Evolutionary conservation across 2,329 filamentous ascomycete species (phyloP), one percentile per base, ranked within the genome.

Genomic region (Trichoderma endophyticum): DNA sequence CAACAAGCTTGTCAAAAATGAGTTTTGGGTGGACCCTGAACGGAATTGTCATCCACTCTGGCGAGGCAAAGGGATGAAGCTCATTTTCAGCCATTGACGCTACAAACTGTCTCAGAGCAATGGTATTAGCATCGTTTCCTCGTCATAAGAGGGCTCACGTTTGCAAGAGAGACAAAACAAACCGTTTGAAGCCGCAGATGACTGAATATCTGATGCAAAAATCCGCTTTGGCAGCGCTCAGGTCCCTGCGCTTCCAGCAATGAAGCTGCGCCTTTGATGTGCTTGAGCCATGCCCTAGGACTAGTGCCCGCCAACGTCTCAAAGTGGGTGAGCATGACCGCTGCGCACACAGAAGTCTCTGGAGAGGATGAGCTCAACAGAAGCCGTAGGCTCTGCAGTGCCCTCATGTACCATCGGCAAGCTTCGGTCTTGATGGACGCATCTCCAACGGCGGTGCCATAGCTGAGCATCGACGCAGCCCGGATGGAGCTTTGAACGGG

Each of bases 21-120:
- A 81, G 83, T 71, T 86, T 84, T 26, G 82, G 83, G 69, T 86
- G 83, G 24, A 75, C 73, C 65, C 84, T 80, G 80, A 83, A 87
- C 0, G 86, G 86, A 4, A 81, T 78, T 0, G 80, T 81, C 3
- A 78, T 80, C 85, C 85, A 87, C 70, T 86, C 83, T 0, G 79
- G 81, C 0, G 80, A 80, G 24, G 83, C 80, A 36, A 87, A 80
- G 70, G 84, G 15, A 15, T 70, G 72, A 61, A 70, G 67, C 32
- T 30, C 30, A 34, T 72, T 74, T 18, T 73, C 70, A 3, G 68
- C 48, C 67, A 75, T 73, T n/a, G 73, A 56, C 6, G 63, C 67
- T 4, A 75, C 56, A 18, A 71, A 74, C 73, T 75, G 36, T 60
- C 3, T 30, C 28, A 62, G 26, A n/a, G 3, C 18, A 6, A 18